Base-by-base conservation (phyloP, 176 grass and related monocot species). In the Oryza rufipogon region DNA sequence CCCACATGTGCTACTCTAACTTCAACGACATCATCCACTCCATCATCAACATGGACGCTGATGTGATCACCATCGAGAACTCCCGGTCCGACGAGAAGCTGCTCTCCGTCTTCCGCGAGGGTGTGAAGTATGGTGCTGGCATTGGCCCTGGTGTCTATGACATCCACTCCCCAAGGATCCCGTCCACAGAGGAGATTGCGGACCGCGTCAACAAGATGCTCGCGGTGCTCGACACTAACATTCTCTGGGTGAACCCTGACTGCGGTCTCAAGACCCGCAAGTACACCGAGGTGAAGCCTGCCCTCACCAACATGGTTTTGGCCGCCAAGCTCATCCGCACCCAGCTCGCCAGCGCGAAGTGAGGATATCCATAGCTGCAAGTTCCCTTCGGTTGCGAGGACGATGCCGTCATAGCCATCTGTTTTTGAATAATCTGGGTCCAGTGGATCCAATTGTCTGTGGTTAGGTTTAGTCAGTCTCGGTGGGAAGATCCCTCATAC, bases 1-100 rank as follows among this genome's bases (percentile, higher is more conserved):
- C 94, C 72, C 94, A 97, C 86, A 97, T 97, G 94, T 97, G 94
- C 94, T 97, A 97, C 83, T 97, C 94, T 16, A 94, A 97, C 86
- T 97, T 97, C 86, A 97, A 97, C 17, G 94, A 97, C 60, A 97
- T 97, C 86, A 97, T 97, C 86, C 90, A 97, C 54, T 97, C 94
- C 71, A 97, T 97, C 86, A 97, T 97, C 4, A 64, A 89, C 84
- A 97, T 97, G 94, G 94, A 97, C 0, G 94, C 94, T 1, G 94
- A 97, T 38, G 94, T 97, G 81, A 97, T 97, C 86, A 97, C 94
- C 76, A 97, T 97, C 2, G 94, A 97, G 94, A 97, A 97, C 86
- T 97, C 94, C 0, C 92, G 94, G 54, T 97, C 94, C 0, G 92
- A 97, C 0, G 94, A 97, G 90, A 97, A 97, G 90, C 84, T 97